phyloP scores from a whole-genome alignment of 1,284 basidiomycete species.

The Trichosporon asahii region DNA sequence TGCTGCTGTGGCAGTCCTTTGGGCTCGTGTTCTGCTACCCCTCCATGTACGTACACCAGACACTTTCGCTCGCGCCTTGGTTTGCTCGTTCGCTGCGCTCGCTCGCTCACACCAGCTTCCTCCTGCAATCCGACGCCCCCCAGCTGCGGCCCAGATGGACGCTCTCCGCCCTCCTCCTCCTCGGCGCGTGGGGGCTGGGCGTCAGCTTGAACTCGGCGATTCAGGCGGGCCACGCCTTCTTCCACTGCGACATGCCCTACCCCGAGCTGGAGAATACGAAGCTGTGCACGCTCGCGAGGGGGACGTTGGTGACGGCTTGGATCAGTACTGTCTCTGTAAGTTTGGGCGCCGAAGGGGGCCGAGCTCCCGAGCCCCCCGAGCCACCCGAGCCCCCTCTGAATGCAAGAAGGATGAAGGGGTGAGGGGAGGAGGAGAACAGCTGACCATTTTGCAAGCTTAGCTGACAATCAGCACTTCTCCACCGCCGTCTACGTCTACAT shows the following conservation, averaged over 20 bases:
- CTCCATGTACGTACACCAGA: too few relatives aligned
- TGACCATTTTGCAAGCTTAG: too few relatives aligned
- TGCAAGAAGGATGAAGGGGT: too few relatives aligned
- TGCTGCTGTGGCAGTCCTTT: background rate
- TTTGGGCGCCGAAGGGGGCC: too few relatives aligned
- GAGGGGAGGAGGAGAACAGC: too few relatives aligned
- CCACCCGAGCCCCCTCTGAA: too few relatives aligned
- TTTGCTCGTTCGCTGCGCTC: background rate
- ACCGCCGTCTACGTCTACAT: background rate
- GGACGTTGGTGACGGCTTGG: background rate
- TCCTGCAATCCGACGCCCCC: background rate
- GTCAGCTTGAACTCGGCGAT: background rate
- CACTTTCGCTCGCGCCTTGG: too few relatives aligned
- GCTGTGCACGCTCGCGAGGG: background rate
- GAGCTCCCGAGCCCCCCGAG: too few relatives aligned
- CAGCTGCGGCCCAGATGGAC: background rate
- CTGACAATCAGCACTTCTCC: background rate
- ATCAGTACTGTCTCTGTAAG: slow-evolving; percentile 2
- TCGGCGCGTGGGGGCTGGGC: background rate
- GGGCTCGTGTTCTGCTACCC: background rate
- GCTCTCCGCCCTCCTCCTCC: background rate
- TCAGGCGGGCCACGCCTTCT: background rate
- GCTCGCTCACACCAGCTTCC: background rate
- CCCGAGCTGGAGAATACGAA: background rate
- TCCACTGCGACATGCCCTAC: background rate